Conservation (phyloP, 2,329 filamentous ascomycete genomes). For the Chaetomium globosum region DNA sequence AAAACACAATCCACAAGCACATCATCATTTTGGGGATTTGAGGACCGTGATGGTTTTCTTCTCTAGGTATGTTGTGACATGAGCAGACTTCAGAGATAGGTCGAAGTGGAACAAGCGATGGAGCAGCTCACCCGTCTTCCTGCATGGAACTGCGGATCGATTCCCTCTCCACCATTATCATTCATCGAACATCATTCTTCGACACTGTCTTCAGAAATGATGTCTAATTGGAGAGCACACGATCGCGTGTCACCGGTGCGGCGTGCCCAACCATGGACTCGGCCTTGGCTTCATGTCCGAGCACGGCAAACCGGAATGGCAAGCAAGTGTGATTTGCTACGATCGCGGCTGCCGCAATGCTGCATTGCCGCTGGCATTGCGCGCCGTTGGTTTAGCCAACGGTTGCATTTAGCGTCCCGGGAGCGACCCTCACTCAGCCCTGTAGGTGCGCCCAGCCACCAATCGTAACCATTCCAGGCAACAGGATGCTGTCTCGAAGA, state of each 20-base stretch:
- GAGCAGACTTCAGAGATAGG: neutral
- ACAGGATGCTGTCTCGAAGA: neutral
- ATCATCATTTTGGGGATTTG: neutral
- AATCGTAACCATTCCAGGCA: conserved; percentile 5
- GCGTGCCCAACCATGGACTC: neutral
- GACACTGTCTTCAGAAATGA: neutral
- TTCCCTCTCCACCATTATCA: neutral
- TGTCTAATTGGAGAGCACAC: neutral
- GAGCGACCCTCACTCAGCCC: conserved; percentile 2
- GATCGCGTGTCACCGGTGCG: neutral
- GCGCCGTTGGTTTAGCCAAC: neutral
- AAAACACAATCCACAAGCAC: too few species aligned
- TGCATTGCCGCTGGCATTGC: neutral
- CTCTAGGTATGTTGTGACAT: neutral
- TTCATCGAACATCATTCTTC: neutral
- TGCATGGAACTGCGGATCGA: too few species aligned
- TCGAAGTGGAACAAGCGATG: neutral
- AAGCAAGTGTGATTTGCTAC: neutral
- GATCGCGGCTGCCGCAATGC: neutral
- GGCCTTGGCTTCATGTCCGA: neutral
- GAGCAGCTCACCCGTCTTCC: neutral
- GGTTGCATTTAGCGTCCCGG: conserved; percentile 8
- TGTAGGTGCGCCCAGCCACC: neutral
- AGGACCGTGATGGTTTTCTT: neutral
- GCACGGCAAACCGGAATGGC: conserved; percentile 1